Evolutionary conservation across 2,329 filamentous ascomycete genomes (phyloP).

Genomic region (Aaosphaeria arxii): DNA sequence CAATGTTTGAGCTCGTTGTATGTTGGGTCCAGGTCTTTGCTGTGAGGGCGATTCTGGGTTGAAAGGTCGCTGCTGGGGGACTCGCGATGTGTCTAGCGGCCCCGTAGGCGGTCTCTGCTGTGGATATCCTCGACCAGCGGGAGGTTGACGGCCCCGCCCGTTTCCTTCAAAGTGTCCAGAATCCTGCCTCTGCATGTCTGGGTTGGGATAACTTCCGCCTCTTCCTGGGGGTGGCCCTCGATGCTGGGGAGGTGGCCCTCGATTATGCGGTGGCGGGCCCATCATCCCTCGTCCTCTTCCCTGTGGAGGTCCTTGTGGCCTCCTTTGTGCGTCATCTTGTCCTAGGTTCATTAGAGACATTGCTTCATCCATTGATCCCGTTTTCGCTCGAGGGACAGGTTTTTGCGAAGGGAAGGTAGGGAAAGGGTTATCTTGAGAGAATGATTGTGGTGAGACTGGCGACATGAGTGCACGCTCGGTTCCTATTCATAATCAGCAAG

Average conservation of each 20-base stretch:
- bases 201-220: slow-evolving; percentile 6
- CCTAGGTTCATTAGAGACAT: slow-evolving; percentile 36
- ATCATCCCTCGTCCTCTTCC: slow-evolving; percentile 14
- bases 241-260: slow-evolving; percentile 7
- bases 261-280: slow-evolving; percentile 8
- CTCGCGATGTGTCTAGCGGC: slow-evolving; percentile 13
- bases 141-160: slow-evolving; percentile 20
- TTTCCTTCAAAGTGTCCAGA: slow-evolving; percentile 33
- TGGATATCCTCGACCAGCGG: slow-evolving; percentile 19
- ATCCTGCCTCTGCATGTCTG: slow-evolving; percentile 26
- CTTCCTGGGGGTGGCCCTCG: slow-evolving; percentile 18
- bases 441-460: slow-evolving; percentile 20
- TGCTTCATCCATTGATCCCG: slow-evolving; percentile 26
- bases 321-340: slow-evolving; percentile 7
- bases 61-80: slow-evolving; percentile 12
- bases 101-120: slow-evolving; percentile 23
- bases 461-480: slow-evolving; percentile 28
- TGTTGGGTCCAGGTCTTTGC: slow-evolving; percentile 24
- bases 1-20: slow-evolving; percentile 37
- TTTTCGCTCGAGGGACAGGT: slow-evolving; percentile 20
- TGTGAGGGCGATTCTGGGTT: slow-evolving; percentile 25
- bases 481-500: slow-evolving; percentile 14
- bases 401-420: slow-evolving; percentile 42
- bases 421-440: slow-evolving; percentile 47
- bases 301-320: slow-evolving; percentile 16